Evolutionary conservation across 2,329 filamentous ascomycete species (phyloP), one percentile per base, ranked within the genome.

Genomic region (Diaporthe sp.): DNA sequence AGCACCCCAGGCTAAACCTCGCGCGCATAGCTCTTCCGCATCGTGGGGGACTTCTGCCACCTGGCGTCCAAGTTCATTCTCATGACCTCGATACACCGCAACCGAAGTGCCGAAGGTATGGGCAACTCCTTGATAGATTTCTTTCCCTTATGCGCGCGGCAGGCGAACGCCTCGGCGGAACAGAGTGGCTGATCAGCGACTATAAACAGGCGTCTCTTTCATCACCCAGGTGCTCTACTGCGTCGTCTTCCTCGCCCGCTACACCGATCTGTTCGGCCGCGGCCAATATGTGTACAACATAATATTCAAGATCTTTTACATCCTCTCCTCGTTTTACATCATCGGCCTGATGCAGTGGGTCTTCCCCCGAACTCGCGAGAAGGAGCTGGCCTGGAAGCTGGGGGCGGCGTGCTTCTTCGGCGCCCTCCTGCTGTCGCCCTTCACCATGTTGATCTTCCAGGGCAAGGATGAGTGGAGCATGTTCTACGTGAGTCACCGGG

Each of bases 361-460:
- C 31, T 98, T 92, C 83, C 94, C 96, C 15, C 91, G 96, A 46
- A 98, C 96, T n/a, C 88, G 96, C 57, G 96, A 98, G 85, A 90
- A 92, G 72, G 96, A 98, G 86, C 91, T 95, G 80, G 94, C 95
- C n/a, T 98, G 96, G 96, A 98, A 96, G 85, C 87, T 98, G 78
- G 95, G 94, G 57, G 91, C 91, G 37, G 91, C 90, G 78, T 93
- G 93, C 71, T 84, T 96, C 3, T 88, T 86, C 17, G 93, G 90
- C 5, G 92, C 93, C 28, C 81, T 95, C 42, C 80, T 94, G 17
- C 82, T 94, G 42, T 93, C 95, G 13, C 95, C 95, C 0, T 89
- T 97, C 78, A 89, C 91, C 79, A 93, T 93, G 86, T 83, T 94
- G 78, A 91, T 95, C 72, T 93, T 96, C 80, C 87, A 91, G 76